Base-by-base conservation (phyloP, 164 flowering plant species). In the Chloranthus sessilifolius region DNA sequence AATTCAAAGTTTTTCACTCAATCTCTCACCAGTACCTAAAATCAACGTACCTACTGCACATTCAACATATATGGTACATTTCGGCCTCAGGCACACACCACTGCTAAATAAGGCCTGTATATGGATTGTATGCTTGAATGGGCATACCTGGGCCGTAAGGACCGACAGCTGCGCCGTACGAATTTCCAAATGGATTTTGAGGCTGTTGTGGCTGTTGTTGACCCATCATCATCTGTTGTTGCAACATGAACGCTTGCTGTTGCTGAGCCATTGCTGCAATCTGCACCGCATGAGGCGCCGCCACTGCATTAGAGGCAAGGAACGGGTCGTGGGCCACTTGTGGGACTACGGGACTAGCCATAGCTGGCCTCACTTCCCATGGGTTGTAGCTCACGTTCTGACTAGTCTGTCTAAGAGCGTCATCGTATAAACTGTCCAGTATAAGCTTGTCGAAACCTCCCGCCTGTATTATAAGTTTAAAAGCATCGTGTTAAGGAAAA, bases 351-450 rank as follows among this genome's bases (percentile, higher is more conserved):
- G 83, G 55, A 38, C 57, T 61, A 3, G 69, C 61, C 65, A 55
- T 24, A n/a, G n/a, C n/a, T 17, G 85, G 74, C 11, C 29, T 41
- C 34, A 64, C 70, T 47, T 82, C 90, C 97, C 97, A 90, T 16
- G 94, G 95, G 16, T 67, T 55, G 28, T 53, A 56, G 46, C 55
- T 44, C 21, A 43, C 66, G 27, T 63, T 61, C 55, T 53, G 60
- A 31, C 47, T 68, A 17, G 60, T 3, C 17, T 51, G 55, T 41
- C 66, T 57, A 28, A 61, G 10, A 35, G 76, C 73, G 43, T 54
- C 56, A 7, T 74, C 73, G 24, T 77, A 74, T 34, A 77, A 50
- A 64, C 76, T 72, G 47, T 74, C 75, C 30, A 71, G 61, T 8
- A 60, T 64, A 31, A 70, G 57, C 45, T 65, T 69, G 60, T 77